Conservation (phyloP, 495 filamentous ascomycete genomes). For the Aspergillus diversus region DNA sequence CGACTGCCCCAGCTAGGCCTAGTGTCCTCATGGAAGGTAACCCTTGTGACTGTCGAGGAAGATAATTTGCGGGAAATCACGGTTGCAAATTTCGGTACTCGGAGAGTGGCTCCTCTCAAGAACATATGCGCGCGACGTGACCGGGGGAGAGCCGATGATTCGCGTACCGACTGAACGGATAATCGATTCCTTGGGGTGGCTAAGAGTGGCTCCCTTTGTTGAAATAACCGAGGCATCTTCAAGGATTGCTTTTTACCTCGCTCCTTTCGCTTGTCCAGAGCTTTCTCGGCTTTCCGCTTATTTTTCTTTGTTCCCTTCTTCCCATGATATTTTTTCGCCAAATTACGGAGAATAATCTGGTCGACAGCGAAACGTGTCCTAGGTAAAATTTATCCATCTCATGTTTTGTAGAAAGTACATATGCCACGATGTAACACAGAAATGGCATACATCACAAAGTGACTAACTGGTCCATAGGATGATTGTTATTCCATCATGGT, state of each 20-base stretch:
- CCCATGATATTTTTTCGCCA: neutral
- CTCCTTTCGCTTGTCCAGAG: neutral
- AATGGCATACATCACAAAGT: neutral
- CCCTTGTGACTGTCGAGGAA: neutral
- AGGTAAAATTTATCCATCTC: neutral
- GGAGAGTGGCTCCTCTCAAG: neutral
- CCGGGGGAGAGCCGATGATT: neutral
- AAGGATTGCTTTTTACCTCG: neutral
- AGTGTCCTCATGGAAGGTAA: neutral
- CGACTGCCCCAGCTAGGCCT: neutral
- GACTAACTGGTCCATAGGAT: neutral
- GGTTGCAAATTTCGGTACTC: slow-evolving; percentile 7
- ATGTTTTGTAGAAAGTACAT: neutral
- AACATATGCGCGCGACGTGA: neutral
- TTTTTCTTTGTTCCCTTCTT: neutral
- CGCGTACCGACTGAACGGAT: slow-evolving; percentile 1
- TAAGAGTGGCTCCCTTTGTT: neutral
- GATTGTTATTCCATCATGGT: neutral
- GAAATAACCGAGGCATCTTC: neutral
- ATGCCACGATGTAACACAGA: neutral
- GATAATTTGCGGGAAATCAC: slow-evolving; percentile 2
- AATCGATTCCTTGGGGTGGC: neutral
- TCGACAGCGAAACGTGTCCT: neutral
- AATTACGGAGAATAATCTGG: neutral
- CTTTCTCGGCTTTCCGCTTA: neutral